Percentiles rank a stretch among this genome's conserved stretches.
phyloP scores from a whole-genome alignment of 352 stramenopile genomes.

The Phytophthora parvispora region DNA sequence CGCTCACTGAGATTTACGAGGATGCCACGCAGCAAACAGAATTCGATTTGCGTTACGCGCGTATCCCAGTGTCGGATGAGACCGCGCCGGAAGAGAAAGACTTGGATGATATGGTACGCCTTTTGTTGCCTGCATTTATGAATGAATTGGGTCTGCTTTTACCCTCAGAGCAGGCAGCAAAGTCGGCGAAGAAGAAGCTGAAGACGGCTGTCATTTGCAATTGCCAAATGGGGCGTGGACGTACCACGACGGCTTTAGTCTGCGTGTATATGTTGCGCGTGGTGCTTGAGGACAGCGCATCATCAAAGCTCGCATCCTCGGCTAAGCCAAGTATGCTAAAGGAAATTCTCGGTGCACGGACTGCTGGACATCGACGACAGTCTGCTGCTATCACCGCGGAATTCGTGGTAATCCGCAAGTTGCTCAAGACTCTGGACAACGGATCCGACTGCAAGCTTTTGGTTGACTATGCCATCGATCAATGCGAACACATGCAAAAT shows the following conservation, averaged over 20 bases:
- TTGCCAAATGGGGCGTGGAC: constrained; percentile 92
- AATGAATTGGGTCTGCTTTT: constrained; percentile 57
- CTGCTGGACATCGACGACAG: constrained; percentile 46
- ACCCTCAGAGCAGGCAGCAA: constrained; percentile 10
- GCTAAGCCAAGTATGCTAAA: constrained; percentile 26
- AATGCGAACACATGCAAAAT: constrained; percentile 90
- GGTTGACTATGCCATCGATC: constrained; percentile 80
- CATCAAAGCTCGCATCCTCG: constrained; percentile 9
- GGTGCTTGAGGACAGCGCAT: constrained; percentile 57
- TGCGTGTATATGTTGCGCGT: constrained; percentile 90
- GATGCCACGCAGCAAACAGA: constrained; percentile 51
- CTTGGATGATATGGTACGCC: constrained; percentile 87
- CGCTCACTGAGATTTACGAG: constrained; percentile 76
- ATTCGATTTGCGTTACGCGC: constrained; percentile 86
- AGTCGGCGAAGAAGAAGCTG: constrained; percentile 22
- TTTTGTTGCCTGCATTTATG: constrained; percentile 74
- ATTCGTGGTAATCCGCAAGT: constrained; percentile 81
- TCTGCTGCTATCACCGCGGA: constrained; percentile 64
- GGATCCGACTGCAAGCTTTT: constrained; percentile 66
- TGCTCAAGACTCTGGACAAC: constrained; percentile 77
- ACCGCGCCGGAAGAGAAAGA: constrained; percentile 92
- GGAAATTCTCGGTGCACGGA: constrained; percentile 28
- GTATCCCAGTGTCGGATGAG: constrained; percentile 92
- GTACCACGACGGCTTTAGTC: constrained; percentile 91
- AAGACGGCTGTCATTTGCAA: constrained; percentile 90